Evolutionary conservation across 768 basidiomycete species (phyloP).

Genomic region (Cytidiella melzeri): DNA sequence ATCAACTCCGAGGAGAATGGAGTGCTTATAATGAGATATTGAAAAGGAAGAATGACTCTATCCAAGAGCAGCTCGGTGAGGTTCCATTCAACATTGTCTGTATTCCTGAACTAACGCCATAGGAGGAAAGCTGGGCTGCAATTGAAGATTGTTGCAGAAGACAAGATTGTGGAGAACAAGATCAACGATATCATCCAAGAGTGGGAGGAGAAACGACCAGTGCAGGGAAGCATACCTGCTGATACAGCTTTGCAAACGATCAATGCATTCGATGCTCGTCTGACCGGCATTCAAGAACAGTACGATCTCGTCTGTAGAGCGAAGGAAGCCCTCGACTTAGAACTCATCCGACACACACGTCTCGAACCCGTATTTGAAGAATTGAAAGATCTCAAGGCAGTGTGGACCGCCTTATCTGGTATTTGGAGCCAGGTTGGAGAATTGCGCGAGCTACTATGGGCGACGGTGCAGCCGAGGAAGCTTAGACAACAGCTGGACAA

Average conservation of each 20-base stretch:
- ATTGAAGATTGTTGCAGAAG: slow-evolving; percentile 98
- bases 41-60: slow-evolving; percentile 95
- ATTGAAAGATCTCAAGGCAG: slow-evolving; percentile 91
- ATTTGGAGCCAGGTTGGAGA: slow-evolving; percentile 94
- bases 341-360: slow-evolving; percentile 82
- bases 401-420: slow-evolving; percentile 97
- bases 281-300: slow-evolving; percentile 87
- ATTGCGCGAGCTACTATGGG: slow-evolving; percentile 83
- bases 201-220: slow-evolving; percentile 95
- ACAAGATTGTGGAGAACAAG: slow-evolving; percentile 96
- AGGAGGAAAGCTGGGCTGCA: slow-evolving; percentile 99
- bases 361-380: slow-evolving; percentile 94
- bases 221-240: slow-evolving; percentile 94
- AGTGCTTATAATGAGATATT: slow-evolving; percentile 97
- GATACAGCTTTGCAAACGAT: slow-evolving; percentile 96
- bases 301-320: slow-evolving; percentile 94
- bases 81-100: slow-evolving; percentile 8
- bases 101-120: neutral
- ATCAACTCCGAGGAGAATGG: slow-evolving; percentile 97
- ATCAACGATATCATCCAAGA: slow-evolving; percentile 86
- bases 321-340: slow-evolving; percentile 94
- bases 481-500: slow-evolving; percentile 89
- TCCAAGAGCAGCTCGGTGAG: slow-evolving; percentile 94
- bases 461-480: slow-evolving; percentile 91
- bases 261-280: slow-evolving; percentile 89